Base-by-base conservation (phyloP, 352 stramenopile genomes). In the Phytophthora sansomeana region DNA sequence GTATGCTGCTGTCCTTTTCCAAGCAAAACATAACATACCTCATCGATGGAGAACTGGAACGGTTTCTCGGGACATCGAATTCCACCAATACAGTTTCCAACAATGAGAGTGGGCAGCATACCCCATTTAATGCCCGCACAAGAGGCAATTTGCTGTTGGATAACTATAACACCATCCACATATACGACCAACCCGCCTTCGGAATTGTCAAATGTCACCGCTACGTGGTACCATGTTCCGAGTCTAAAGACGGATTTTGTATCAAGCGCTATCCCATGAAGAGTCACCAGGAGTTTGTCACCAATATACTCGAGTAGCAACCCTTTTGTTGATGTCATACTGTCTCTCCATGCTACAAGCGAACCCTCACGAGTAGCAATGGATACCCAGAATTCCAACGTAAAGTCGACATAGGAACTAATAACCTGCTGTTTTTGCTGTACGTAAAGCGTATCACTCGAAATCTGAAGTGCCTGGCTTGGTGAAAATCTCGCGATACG, bases 1-100 rank as follows among this genome's bases (percentile, higher is more conserved):
- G 21, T 24, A 24, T 24, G 11, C 5, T 6, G 7, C 28, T 47
- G 5, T 6, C 16, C 29, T 29, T n/a, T 6, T 16, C 49, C n/a
- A 63, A 33, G 42, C 3, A 43, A 19, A 30, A 55, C 21, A 13
- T 6, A 51, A 24, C 58, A 19, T 54, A 90, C 81, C 75, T 90
- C 78, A 46, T 79, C 74, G 30, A 90, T 78, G 10, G 48, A 35
- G 24, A 90, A 86, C 9, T 44, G 58, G 36, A 90, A 85, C 6
- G 69, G 47, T 35, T 74, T 83, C 5, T 51, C 26, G 6, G 69
- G 60, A 29, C 81, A 90, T 1, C 46, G 28, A 3, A 77, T 58
- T 5, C 28, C 61, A 21, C 63, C 61, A 36, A 58, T 72, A 50
- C 81, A 90, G 44, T 77, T 84, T 0, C 81, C 81, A 53, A 90